Conservation (phyloP, 208 protist species). For the Acanthamoeba pearcei region DNA sequence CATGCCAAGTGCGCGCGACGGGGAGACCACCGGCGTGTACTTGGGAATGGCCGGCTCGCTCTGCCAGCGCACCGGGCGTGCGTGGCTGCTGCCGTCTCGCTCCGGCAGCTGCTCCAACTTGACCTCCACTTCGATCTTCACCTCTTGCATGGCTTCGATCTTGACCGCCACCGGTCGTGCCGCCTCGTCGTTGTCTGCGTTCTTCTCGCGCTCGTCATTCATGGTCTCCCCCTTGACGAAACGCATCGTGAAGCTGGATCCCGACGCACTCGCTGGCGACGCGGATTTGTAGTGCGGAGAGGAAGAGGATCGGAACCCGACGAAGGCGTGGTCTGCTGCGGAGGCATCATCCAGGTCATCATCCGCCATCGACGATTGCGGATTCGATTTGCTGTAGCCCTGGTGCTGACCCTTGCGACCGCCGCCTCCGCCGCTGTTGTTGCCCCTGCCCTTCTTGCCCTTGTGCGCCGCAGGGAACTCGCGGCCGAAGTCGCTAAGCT, state of each 20-base stretch:
- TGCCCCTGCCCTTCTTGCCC: slow-evolving; percentile 36
- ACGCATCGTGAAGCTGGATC: slow-evolving; percentile 19
- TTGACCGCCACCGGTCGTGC: neutral
- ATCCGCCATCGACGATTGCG: neutral
- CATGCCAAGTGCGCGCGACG: neutral
- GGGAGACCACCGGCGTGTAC: slow-evolving; percentile 1
- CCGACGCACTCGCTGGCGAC: neutral
- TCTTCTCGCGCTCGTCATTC: neutral
- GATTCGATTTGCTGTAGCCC: no score
- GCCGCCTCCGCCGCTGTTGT: neutral
- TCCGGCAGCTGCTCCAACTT: neutral
- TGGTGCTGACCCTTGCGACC: neutral
- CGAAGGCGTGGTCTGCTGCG: neutral
- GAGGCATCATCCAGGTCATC: neutral
- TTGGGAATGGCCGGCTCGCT: slow-evolving; percentile 43
- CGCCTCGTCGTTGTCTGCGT: neutral
- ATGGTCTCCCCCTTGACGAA: slow-evolving; percentile 41
- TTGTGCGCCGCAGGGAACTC: slow-evolving; percentile 25
- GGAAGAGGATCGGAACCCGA: neutral
- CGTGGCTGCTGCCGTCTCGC: neutral
- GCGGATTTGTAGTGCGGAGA: neutral
- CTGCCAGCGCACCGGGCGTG: slow-evolving; percentile 7
- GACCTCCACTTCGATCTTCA: neutral
- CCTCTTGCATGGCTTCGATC: neutral
- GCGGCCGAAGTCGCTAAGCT: slow-evolving; percentile 32